Base-by-base conservation (phyloP, 1,284 basidiomycete species). In the Malassezia japonica region DNA sequence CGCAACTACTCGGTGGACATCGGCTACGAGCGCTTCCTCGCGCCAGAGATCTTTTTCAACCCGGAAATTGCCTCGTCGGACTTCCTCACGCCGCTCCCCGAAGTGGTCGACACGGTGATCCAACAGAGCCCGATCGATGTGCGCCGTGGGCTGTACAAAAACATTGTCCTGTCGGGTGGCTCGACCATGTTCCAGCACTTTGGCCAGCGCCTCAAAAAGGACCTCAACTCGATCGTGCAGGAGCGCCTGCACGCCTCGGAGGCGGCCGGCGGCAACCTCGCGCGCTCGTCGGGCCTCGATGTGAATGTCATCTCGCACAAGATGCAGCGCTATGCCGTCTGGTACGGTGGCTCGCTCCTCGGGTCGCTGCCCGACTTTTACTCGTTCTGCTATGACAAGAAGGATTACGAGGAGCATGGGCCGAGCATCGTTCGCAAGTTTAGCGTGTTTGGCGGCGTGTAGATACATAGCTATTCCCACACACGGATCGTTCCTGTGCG, bases 21-120 rank as follows among this genome's bases (percentile, higher is more conserved):
- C 54, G 94, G 94, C 18, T 98, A 96, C 76, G 94, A 98, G 75
- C 87, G 94, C 31, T 99, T 99, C 81, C 82, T 99, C 33, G 92
- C 92, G 0, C 90, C 94, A 4, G 94, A 98, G 74, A 94, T 98
- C 73, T 96, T 98, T 78, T 98, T 98, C 81, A 98, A 98, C 76
- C 94, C 94, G 10, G 94, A 98, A 74, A 95, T 99, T 65, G 88
- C 86, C 74, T 92, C 87, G 0, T 94, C 89, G 39, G 94, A 99
- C 75, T 99, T 96, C 80, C 76, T 99, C 56, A 96, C 92, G 1
- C 94, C 94, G 4, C 80, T 99, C 3, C 91, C 94, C 0, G 84
- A 95, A 60, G 88, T 99, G 35, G 94, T 99, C 50, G 94, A 99
- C 68, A 82, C 82, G 50, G 92, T 95, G 54, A 96, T 99, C 62